phyloP scores from a whole-genome alignment of 768 basidiomycete species.

The Auricularia sp. region DNA sequence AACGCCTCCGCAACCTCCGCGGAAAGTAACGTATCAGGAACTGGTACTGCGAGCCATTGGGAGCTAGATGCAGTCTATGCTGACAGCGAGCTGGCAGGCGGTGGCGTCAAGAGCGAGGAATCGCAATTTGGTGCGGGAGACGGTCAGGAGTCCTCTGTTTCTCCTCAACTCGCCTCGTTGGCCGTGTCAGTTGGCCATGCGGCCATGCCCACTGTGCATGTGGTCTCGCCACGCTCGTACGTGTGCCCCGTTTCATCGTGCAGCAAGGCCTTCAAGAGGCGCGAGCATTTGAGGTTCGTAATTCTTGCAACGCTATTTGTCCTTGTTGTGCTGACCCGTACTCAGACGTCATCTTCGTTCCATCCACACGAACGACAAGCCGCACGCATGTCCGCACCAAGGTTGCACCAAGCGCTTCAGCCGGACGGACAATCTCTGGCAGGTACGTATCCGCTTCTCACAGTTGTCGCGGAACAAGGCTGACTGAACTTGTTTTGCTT shows the following conservation, averaged over 20 bases:
- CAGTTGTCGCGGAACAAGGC: background rate
- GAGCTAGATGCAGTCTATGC: no score
- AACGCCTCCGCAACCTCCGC: background rate
- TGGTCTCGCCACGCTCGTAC: conserved; percentile 1
- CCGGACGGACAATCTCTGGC: conserved; percentile 1
- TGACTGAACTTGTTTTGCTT: background rate
- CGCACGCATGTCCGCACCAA: background rate
- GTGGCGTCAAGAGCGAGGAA: no score
- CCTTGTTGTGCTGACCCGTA: background rate
- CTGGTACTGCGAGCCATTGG: no score
- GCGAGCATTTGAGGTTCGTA: background rate
- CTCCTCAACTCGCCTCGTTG: conserved; percentile 1
- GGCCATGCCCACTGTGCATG: background rate
- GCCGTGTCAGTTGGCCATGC: background rate
- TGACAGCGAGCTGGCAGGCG: no score
- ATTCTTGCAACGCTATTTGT: background rate
- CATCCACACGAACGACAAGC: conserved; percentile 1
- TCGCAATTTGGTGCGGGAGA: no score
- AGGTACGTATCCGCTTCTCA: background rate
- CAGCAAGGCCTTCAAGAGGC: conserved; percentile 1
- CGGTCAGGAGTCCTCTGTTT: background rate
- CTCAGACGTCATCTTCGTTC: conserved; percentile 1
- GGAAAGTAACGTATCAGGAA: background rate
- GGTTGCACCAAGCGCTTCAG: conserved; percentile 1
- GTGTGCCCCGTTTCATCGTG: background rate